phyloP scores from a whole-genome alignment of 768 basidiomycete species.

The Lentinula sp. region DNA sequence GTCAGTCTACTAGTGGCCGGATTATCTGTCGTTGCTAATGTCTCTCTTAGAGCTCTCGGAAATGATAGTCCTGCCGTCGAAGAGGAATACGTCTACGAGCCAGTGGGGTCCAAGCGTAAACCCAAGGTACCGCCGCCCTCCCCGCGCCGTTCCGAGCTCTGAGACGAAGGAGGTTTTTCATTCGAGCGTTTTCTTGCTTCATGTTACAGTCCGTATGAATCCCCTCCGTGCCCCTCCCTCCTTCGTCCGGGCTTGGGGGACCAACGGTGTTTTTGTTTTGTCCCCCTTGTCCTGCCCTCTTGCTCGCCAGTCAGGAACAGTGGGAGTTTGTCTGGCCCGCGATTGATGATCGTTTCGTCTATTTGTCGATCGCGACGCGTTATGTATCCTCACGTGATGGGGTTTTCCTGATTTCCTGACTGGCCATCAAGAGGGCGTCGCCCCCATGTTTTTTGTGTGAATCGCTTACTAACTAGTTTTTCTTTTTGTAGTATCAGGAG shows the following conservation, averaged over 20 bases:
- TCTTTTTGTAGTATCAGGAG: slow-evolving; percentile 36
- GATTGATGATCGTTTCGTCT: slow-evolving; percentile 22
- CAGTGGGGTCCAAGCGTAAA: slow-evolving; percentile 63
- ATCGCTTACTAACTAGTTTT: slow-evolving; percentile 22
- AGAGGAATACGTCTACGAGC: slow-evolving; percentile 80
- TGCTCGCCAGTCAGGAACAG: slow-evolving; percentile 16
- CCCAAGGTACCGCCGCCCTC: slow-evolving; percentile 85
- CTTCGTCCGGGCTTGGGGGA: slow-evolving; percentile 88
- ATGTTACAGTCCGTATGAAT: slow-evolving; percentile 68
- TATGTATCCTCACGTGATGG: slow-evolving; percentile 34
- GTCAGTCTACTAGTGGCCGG: slow-evolving; percentile 35
- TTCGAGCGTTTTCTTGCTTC: slow-evolving; percentile 37
- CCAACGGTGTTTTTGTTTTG: slow-evolving; percentile 66
- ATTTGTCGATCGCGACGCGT: slow-evolving; percentile 26
- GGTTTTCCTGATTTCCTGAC: slow-evolving; percentile 13
- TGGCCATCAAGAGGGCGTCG: slow-evolving; percentile 30
- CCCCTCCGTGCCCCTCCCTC: slow-evolving; percentile 53
- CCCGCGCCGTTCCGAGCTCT: slow-evolving; percentile 88
- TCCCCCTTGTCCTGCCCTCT: slow-evolving; percentile 65
- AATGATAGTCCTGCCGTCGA: slow-evolving; percentile 65
- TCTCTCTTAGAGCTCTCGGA: slow-evolving; percentile 51
- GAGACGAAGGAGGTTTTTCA: slow-evolving; percentile 79
- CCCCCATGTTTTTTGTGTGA: slow-evolving; percentile 12
- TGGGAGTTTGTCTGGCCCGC: slow-evolving; percentile 11
- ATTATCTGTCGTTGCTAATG: background rate